phyloP scores from a whole-genome alignment of 1,139 yeast genomes.

The Scheffersomyces illinoinensis region DNA sequence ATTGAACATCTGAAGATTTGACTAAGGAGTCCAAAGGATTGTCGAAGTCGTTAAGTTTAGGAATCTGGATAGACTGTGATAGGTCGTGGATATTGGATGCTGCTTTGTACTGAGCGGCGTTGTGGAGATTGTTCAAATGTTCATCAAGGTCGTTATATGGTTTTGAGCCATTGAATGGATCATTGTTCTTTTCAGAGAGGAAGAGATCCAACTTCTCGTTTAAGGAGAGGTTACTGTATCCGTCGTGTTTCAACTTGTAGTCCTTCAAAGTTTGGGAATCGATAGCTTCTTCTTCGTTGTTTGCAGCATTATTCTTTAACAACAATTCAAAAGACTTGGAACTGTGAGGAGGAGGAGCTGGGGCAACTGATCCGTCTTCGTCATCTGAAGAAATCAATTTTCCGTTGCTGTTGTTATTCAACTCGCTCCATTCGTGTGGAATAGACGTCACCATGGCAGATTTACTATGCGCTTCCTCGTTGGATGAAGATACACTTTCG shows the following conservation, averaged over 20 bases:
- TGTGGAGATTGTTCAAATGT: conserved; percentile 34
- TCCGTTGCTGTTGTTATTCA: conserved; percentile 6
- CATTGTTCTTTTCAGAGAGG: conserved; percentile 19
- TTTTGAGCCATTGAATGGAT: conserved; percentile 7
- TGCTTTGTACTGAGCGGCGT: conserved; percentile 28
- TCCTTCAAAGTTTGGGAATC: conserved; percentile 23
- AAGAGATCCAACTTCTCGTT: conserved; percentile 42
- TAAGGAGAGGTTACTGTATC: conserved; percentile 33
- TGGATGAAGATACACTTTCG: conserved; percentile 1
- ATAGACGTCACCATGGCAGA: conserved; percentile 5
- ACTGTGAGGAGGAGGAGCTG: conserved; percentile 34
- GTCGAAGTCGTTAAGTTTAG: conserved; percentile 21
- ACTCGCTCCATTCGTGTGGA: conserved; percentile 29
- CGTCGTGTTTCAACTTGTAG: conserved; percentile 21
- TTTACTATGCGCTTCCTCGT: conserved; percentile 6
- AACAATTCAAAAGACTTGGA: conserved; percentile 15
- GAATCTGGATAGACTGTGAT: conserved; percentile 33
- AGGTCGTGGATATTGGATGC: conserved; percentile 38
- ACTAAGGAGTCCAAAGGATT: conserved; percentile 39
- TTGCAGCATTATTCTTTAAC: conserved; percentile 7
- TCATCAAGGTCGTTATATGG: conserved; percentile 32
- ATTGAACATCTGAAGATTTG: conserved; percentile 29
- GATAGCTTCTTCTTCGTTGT: conserved; percentile 16
- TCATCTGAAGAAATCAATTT: conserved; percentile 17
- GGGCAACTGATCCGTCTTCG: conserved; percentile 27